These are phyloP conservation scores for Syzygium aromaticum DNA, from an alignment of 345 rosid species.

Conservation along the genomic window DNA sequence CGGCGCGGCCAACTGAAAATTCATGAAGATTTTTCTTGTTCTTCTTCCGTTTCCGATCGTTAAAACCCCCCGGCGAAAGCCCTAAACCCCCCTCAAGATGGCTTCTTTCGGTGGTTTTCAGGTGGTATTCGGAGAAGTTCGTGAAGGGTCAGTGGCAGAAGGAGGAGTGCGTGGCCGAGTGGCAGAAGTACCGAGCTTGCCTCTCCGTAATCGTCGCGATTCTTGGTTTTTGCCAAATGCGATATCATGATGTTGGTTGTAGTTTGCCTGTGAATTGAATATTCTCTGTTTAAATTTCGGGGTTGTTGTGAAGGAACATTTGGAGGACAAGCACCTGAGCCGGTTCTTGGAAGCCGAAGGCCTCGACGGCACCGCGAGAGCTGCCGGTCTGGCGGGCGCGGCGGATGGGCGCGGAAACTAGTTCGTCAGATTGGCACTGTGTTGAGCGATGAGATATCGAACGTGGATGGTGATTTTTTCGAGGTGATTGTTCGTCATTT, in stretches of 20 bases:
- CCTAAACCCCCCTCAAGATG: not conserved
- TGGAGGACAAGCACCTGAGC: slow-evolving; percentile 68
- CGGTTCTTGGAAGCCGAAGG: slow-evolving; percentile 62
- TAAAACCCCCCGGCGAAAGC: not conserved
- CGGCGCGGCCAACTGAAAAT: not conserved
- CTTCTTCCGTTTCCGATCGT: not conserved
- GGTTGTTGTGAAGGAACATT: slow-evolving; percentile 38
- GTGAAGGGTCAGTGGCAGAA: slow-evolving; percentile 80
- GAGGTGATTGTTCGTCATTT: not conserved
- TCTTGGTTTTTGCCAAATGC: not conserved
- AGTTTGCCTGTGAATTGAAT: not conserved
- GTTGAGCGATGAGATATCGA: not conserved
- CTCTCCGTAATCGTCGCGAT: slow-evolving; percentile 39
- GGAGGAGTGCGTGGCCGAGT: slow-evolving; percentile 62
- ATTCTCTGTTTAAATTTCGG: not conserved
- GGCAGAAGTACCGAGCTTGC: slow-evolving; percentile 74
- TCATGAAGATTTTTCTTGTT: not conserved
- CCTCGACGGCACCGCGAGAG: slow-evolving; percentile 7
- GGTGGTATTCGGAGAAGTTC: slow-evolving; percentile 89
- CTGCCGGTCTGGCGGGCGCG: not conserved
- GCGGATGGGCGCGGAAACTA: not conserved
- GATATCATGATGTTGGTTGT: not conserved
- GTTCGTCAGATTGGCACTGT: not conserved
- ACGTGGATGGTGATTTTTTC: not conserved
- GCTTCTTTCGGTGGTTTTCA: not conserved